Evolutionary conservation across 129 eudicot species (phyloP), one percentile per base, ranked within the genome.

Genomic region (Tagetes erecta): DNA sequence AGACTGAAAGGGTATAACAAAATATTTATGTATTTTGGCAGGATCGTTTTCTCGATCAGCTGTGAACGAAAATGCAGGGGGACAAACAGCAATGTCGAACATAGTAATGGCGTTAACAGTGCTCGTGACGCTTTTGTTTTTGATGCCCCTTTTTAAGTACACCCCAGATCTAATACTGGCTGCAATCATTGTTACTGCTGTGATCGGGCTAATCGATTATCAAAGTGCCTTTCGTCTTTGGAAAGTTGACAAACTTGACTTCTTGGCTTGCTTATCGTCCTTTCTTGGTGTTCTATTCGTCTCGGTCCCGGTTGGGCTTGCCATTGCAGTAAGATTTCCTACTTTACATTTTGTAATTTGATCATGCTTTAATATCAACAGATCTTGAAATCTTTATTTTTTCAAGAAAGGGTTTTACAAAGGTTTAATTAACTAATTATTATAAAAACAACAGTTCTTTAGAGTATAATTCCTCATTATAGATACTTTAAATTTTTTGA

Each of bases 41-140:
- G 83, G 83, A 13, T 57, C 85, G 7, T 81, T 77, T 45, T 76
- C 82, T 30, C 77, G 80, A 30, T 68, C 92, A 3, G 90, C 97
- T 8, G 96, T 91, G 76, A 91, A 88, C 13, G 87, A 78, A 82
- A 88, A 84, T 64, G 92, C 92, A 5, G 92, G 97, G 9, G 90
- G 86, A 49, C 80, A 86, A 51, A 77, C 92, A 12, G 87, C 92
- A 5, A 72, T 87, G 27, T 88, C 97, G 10, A 91, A 91, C 86
- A 83, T 88, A 27, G 83, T 88, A 46, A 88, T 86, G 97, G 91
- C 95, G 9, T 67, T 62, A 3, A 87, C 96, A 1, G 96, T 91
- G 45, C 80, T 88, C 30, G 85, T 91, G 51, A 88, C 96, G 3
- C 84, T 88, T 62, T 70, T 86, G 58, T 91, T 86, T 53, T 86